Evolutionary conservation across 768 basidiomycete genomes (phyloP).

Genomic region (Trametes sanguinea): DNA sequence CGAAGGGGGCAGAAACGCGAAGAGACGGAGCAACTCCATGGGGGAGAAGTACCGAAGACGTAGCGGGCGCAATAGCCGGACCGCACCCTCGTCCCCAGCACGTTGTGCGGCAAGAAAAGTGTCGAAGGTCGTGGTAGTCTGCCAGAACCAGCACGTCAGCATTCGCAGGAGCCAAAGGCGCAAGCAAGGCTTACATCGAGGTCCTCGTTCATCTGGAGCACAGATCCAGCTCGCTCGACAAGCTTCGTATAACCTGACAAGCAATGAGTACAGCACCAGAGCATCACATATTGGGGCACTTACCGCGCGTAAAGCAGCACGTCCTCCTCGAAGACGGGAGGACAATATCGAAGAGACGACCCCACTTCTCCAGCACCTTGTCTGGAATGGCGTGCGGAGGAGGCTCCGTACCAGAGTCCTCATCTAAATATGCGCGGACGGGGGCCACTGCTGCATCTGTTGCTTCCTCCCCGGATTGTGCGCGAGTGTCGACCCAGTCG

Average conservation of each 20-base stretch:
- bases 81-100: conserved; percentile 42
- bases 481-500: conserved; percentile 46
- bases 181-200: conserved; percentile 52
- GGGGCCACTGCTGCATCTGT: conserved; percentile 11
- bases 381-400: conserved; percentile 49
- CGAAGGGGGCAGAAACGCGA: conserved; percentile 49
- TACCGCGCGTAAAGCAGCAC: conserved; percentile 84
- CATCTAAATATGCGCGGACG: conserved; percentile 48
- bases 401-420: conserved; percentile 8
- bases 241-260: conserved; percentile 70
- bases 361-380: conserved; percentile 71
- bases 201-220: conserved; percentile 68
- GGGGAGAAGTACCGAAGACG: conserved; percentile 76
- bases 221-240: conserved; percentile 77
- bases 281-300: neutral
- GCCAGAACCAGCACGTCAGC: neutral
- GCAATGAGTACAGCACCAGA: neutral
- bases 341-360: conserved; percentile 78
- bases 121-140: conserved; percentile 67
- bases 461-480: conserved; percentile 18
- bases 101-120: conserved; percentile 51
- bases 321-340: conserved; percentile 58
- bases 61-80: conserved; percentile 60
- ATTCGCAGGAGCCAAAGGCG: neutral
- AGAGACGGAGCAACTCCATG: conserved; percentile 67